Percentiles rank a stretch among this genome's conserved stretches.
Conservation (phyloP, 192 early-diverging fungal species). For the Coemansia guatemalensis region DNA sequence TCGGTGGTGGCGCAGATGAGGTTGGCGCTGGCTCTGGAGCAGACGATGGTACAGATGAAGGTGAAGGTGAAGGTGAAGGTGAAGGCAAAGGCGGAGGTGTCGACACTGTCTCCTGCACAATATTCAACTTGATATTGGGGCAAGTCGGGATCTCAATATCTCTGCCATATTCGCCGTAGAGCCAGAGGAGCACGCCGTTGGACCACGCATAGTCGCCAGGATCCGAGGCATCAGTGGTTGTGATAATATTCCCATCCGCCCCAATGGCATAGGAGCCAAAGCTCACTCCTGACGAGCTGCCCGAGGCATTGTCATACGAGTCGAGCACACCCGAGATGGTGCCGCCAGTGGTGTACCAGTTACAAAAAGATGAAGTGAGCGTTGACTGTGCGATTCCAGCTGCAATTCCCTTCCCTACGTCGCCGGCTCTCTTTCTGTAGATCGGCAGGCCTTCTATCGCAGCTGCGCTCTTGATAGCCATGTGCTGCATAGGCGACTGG, state of each 20-base stretch:
- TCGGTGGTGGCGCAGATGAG: background rate
- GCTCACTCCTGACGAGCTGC: slow-evolving; percentile 12
- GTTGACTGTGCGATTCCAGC: slow-evolving; percentile 54
- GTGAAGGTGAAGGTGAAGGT: background rate
- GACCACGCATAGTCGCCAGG: slow-evolving; percentile 40
- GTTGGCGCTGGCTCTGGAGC: background rate
- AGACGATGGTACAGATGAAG: background rate
- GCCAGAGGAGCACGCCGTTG: slow-evolving; percentile 42
- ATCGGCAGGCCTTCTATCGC: slow-evolving; percentile 5
- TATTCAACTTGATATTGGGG: slow-evolving; percentile 43
- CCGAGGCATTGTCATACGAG: slow-evolving; percentile 6
- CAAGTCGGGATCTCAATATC: slow-evolving; percentile 32
- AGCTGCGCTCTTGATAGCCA: slow-evolving; percentile 44
- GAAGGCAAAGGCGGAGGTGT: background rate
- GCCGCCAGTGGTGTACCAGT: slow-evolving; percentile 71
- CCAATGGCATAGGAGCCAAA: slow-evolving; percentile 29
- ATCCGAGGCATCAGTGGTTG: slow-evolving; percentile 13
- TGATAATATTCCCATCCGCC: slow-evolving; percentile 20
- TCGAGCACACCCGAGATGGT: slow-evolving; percentile 51
- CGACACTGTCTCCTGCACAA: slow-evolving; percentile 10
- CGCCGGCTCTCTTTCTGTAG: background rate
- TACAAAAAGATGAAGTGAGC: slow-evolving; percentile 60
- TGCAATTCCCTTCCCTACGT: slow-evolving; percentile 10
- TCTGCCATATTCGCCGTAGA: slow-evolving; percentile 27
- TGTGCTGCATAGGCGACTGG: slow-evolving; percentile 65